Conservation (phyloP, 306 rosid species). For the Styphnolobium japonicum region DNA sequence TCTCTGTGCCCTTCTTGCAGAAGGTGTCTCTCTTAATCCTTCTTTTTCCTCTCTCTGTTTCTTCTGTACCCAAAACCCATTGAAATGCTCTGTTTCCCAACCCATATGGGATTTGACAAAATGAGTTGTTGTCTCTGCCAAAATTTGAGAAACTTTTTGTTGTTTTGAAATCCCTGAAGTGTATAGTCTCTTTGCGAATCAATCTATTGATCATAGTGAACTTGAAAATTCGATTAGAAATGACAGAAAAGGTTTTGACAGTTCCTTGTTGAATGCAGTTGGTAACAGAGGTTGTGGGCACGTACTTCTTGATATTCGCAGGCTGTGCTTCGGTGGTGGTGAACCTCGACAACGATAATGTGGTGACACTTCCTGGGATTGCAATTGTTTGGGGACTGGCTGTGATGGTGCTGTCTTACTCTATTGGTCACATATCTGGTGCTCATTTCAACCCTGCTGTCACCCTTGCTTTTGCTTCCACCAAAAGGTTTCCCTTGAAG, state of each 20-base stretch:
- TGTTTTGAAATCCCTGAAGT: neutral
- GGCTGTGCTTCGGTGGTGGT: conserved; percentile 77
- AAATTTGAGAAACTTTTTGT: neutral
- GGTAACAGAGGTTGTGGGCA: conserved; percentile 73
- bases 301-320: conserved; percentile 75
- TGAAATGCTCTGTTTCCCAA: neutral
- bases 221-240: neutral
- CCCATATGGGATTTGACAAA: neutral
- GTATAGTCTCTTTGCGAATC: neutral
- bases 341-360: conserved; percentile 42
- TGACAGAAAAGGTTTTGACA: neutral
- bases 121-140: neutral
- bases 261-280: conserved; percentile 41
- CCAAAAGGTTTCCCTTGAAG: conserved; percentile 56
- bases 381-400: conserved; percentile 69
- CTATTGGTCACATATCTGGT: conserved; percentile 85
- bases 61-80: neutral
- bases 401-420: conserved; percentile 65
- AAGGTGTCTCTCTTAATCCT: conserved; percentile 41
- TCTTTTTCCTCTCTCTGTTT: neutral
- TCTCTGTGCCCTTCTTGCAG: conserved; percentile 53
- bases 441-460: conserved; percentile 93
- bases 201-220: neutral
- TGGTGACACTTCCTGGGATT: conserved; percentile 60
- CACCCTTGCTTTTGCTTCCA: conserved; percentile 71